Conservation (phyloP, 78 protist genomes). For the Tieghemostelium lacteum region DNA sequence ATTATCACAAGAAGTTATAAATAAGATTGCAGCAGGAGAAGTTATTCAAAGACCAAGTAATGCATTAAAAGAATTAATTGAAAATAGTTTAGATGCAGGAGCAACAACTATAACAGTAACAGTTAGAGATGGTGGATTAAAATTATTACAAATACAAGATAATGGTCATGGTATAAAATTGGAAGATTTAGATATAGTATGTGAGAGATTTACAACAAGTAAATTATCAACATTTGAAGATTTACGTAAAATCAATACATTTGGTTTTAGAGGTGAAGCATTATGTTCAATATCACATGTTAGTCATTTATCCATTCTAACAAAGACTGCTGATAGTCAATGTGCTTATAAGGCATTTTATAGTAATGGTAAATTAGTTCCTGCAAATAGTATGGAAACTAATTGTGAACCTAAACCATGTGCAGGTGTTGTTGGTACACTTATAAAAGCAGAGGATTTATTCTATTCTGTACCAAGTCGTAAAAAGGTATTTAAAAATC, state of each 20-base stretch:
- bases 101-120: slow-evolving; percentile 86
- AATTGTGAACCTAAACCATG: slow-evolving; percentile 86
- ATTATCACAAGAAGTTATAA: slow-evolving; percentile 89
- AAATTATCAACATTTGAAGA: slow-evolving; percentile 93
- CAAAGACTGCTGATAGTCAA: slow-evolving; percentile 77
- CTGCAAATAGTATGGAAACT: background rate
- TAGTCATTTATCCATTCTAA: slow-evolving; percentile 92
- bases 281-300: slow-evolving; percentile 96
- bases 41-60: slow-evolving; percentile 90
- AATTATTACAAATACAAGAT: slow-evolving; percentile 91
- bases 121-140: slow-evolving; percentile 93
- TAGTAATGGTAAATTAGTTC: slow-evolving; percentile 47
- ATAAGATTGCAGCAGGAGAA: slow-evolving; percentile 98
- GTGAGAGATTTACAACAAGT: slow-evolving; percentile 95
- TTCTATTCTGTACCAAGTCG: slow-evolving; percentile 94
- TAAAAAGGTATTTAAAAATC: slow-evolving; percentile 74
- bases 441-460: slow-evolving; percentile 92
- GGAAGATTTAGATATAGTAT: slow-evolving; percentile 93
- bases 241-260: slow-evolving; percentile 85
- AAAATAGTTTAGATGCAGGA: slow-evolving; percentile 96
- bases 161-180: slow-evolving; percentile 94
- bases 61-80: slow-evolving; percentile 95
- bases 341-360: slow-evolving; percentile 83
- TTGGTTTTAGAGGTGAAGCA: slow-evolving; percentile 97
- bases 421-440: slow-evolving; percentile 92